Conservation (phyloP, 495 filamentous ascomycete genomes). For the Talaromyces wortmannii region DNA sequence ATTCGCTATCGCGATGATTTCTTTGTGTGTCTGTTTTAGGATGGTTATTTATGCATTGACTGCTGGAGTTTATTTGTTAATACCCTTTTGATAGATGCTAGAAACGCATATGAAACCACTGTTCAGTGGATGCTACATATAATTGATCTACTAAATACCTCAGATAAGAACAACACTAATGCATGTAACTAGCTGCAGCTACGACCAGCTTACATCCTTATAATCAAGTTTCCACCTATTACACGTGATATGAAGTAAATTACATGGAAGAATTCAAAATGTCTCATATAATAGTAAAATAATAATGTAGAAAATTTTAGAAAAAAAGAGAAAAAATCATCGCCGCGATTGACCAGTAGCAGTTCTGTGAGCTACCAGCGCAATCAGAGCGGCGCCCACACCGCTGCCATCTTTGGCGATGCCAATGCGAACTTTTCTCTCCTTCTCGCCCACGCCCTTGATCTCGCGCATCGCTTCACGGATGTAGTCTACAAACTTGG, state of each 20-base stretch:
- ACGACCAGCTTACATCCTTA: background rate
- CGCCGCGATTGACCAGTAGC: too few species aligned
- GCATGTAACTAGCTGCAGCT: too few species aligned
- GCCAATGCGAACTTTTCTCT: slow-evolving; percentile 78
- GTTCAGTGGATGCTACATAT: too few species aligned
- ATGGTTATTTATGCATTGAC: too few species aligned
- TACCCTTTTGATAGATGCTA: too few species aligned
- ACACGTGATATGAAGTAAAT: background rate
- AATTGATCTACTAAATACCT: too few species aligned
- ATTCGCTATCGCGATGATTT: slow-evolving; percentile 25
- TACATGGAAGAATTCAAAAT: background rate
- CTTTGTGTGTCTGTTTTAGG: background rate
- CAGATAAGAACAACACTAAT: too few species aligned
- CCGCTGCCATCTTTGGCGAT: slow-evolving; percentile 92
- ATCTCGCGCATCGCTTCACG: slow-evolving; percentile 66
- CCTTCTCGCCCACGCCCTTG: slow-evolving; percentile 65
- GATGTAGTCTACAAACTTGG: slow-evolving; percentile 74
- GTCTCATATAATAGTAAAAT: background rate
- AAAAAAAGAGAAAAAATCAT: background rate
- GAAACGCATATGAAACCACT: too few species aligned
- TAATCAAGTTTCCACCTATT: background rate
- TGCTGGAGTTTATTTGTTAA: too few species aligned
- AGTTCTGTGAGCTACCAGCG: slow-evolving; percentile 53
- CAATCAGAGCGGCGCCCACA: slow-evolving; percentile 87
- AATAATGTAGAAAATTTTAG: background rate